These are phyloP conservation scores for Aspergillus sp. DNA, from an alignment of 2,329 filamentous ascomycete species.

Conservation along the genomic window DNA sequence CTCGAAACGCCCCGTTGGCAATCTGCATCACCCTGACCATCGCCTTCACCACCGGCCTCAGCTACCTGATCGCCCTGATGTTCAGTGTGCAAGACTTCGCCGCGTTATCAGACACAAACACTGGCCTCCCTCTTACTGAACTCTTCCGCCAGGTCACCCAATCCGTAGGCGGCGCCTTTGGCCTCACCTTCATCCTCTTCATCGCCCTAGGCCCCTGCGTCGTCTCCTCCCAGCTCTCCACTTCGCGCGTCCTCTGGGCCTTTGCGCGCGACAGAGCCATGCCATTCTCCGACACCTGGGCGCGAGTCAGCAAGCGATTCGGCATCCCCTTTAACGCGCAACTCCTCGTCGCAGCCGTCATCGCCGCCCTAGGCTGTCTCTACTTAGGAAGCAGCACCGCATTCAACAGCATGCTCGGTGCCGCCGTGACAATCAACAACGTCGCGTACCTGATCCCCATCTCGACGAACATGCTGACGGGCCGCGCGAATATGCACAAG, in stretches of 20 bases:
- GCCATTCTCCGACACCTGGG: conserved; percentile 3
- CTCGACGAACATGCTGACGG: conserved; percentile 3
- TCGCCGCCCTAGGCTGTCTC: conserved; percentile 3
- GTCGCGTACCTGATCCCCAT: conserved; percentile 6
- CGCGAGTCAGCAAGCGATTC: conserved; percentile 3
- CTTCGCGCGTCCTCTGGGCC: conserved; percentile 12
- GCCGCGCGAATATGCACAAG: conserved; percentile 6
- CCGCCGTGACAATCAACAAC: conserved; percentile 9
- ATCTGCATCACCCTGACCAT: conserved; percentile 7
- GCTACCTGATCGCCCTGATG: conserved; percentile 7
- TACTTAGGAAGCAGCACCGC: conserved; percentile 10
- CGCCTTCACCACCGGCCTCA: conserved; percentile 4
- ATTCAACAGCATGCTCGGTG: conserved; percentile 12
- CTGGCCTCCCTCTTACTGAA: conserved; percentile 4
- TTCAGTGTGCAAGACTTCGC: conserved; percentile 9
- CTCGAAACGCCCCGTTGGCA: conserved; percentile 7
- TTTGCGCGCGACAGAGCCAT: conserved; percentile 12
- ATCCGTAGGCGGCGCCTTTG: conserved; percentile 6
- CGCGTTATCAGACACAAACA: conserved; percentile 1
- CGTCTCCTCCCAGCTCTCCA: conserved; percentile 4
- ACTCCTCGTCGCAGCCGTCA: conserved; percentile 1
- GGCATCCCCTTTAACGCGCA: conserved; percentile 9
- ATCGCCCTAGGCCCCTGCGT: conserved; percentile 6
- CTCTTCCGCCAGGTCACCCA: conserved; percentile 7
- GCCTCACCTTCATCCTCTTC: conserved; percentile 8